Conservation (phyloP, 768 basidiomycete genomes). For the Suillus alpinus region DNA sequence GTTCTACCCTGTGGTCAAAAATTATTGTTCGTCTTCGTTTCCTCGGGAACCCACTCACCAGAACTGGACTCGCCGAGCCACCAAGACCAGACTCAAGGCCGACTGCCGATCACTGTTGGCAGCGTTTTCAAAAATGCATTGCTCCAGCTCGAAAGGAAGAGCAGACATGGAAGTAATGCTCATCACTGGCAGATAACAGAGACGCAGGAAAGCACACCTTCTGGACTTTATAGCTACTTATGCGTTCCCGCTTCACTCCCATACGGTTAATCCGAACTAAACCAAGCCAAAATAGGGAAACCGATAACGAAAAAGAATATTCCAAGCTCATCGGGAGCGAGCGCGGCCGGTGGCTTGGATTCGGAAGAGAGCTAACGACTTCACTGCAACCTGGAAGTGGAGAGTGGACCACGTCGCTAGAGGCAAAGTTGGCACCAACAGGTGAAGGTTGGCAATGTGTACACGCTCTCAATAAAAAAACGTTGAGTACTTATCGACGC, state of each 20-base stretch:
- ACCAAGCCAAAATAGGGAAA: neutral
- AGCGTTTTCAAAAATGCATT: neutral
- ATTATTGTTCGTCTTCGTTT: neutral
- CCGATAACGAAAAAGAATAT: neutral
- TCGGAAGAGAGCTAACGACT: neutral
- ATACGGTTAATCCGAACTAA: neutral
- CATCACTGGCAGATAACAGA: neutral
- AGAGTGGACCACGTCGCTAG: neutral
- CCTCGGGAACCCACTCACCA: neutral
- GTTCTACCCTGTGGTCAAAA: neutral
- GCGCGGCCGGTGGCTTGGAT: neutral
- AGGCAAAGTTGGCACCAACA: too few species aligned
- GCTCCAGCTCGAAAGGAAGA: constrained; percentile 1
- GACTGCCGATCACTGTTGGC: neutral
- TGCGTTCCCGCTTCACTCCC: neutral
- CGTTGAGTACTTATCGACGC: too few species aligned
- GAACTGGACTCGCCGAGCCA: neutral
- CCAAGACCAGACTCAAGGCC: neutral
- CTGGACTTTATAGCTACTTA: neutral
- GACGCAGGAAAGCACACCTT: neutral
- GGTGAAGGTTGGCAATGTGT: too few species aligned
- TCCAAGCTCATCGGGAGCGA: neutral
- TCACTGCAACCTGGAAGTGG: neutral
- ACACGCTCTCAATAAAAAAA: too few species aligned
- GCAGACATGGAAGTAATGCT: neutral